Evolutionary conservation across 1,284 basidiomycete species (phyloP).

Genomic region (Rugosomyces carneus): DNA sequence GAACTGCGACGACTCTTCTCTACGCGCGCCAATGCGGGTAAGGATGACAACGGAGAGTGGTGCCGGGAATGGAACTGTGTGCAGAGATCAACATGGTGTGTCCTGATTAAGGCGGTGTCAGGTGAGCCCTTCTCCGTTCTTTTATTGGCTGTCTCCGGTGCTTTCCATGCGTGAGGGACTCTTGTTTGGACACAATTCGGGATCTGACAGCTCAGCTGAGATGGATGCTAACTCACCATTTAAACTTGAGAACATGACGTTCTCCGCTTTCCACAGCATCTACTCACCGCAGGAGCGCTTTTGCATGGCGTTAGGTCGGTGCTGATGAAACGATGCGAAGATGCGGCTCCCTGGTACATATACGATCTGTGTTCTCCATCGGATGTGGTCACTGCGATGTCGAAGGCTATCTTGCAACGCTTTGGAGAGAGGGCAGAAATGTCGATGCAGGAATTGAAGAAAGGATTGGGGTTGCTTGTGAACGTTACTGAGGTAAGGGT

Average conservation of each 20-base stretch:
- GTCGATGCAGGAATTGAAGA: constrained; percentile 25
- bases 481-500: constrained; percentile 36
- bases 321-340: constrained; percentile 31
- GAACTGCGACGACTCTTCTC: constrained; percentile 38
- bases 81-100: constrained; percentile 42
- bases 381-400: constrained; percentile 6
- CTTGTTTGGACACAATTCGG: background rate
- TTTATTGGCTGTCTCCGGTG: constrained; percentile 3
- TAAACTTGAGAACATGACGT: constrained; percentile 41
- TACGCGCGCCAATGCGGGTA: constrained; percentile 18
- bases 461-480: constrained; percentile 40
- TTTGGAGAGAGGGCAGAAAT: background rate
- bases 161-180: background rate
- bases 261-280: constrained; percentile 42
- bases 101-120: constrained; percentile 38
- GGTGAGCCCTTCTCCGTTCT: constrained; percentile 27
- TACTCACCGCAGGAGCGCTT: constrained; percentile 45
- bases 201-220: background rate
- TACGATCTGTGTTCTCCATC: constrained; percentile 6
- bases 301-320: constrained; percentile 36
- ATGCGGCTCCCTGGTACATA: constrained; percentile 24
- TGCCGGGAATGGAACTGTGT: constrained; percentile 45
- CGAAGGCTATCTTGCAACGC: background rate
- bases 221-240: background rate
- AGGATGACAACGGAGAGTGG: constrained; percentile 27